phyloP scores from a whole-genome alignment of 2,329 filamentous ascomycete species.

The Zopfia rhizophila region DNA sequence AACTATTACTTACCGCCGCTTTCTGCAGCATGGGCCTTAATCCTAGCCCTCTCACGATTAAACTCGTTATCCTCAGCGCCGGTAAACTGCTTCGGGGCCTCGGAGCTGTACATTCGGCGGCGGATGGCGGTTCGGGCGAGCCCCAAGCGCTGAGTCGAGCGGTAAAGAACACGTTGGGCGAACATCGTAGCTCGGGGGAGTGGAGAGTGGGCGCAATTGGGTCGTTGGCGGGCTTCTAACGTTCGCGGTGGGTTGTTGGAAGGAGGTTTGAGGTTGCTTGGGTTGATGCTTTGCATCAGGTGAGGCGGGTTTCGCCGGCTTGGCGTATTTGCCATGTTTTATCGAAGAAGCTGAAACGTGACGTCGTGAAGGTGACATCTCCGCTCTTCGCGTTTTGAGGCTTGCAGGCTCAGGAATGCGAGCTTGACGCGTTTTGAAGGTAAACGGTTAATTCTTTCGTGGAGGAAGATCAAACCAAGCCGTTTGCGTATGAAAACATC shows the following conservation, averaged over 20 bases:
- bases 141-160: conserved; percentile 67
- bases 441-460: too few relatives aligned
- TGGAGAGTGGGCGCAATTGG: conserved; percentile 44
- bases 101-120: conserved; percentile 75
- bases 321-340: conserved; percentile 40
- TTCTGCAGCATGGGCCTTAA: conserved; percentile 87
- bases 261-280: conserved; percentile 34
- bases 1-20: conserved; percentile 76
- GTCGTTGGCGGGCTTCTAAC: conserved; percentile 15
- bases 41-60: conserved; percentile 88
- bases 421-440: background rate
- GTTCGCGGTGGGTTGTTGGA: conserved; percentile 20
- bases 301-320: conserved; percentile 32
- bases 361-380: conserved; percentile 19
- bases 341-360: conserved; percentile 12
- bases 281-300: conserved; percentile 28
- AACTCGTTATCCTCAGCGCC: conserved; percentile 86
- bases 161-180: conserved; percentile 43
- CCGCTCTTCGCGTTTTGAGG: background rate
- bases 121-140: conserved; percentile 67
- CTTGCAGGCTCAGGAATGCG: background rate
- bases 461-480: too few relatives aligned
- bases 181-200: conserved; percentile 43
- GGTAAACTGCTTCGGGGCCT: conserved; percentile 64
- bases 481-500: background rate